Conservation (phyloP, 371 early-diverging fungal species). For the Haplosporangium sp. region DNA sequence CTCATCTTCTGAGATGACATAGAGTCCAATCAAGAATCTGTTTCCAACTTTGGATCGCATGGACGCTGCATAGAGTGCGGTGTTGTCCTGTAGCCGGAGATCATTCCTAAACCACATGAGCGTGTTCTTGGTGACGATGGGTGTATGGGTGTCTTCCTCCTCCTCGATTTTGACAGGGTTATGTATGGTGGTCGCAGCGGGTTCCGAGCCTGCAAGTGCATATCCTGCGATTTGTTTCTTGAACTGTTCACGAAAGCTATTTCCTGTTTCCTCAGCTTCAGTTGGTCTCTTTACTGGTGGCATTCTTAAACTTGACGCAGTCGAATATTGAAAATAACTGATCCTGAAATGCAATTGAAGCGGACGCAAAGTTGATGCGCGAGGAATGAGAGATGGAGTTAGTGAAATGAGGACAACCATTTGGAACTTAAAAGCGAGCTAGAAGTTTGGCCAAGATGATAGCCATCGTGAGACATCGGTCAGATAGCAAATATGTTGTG, state of each 20-base stretch:
- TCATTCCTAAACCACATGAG: constrained; percentile 67
- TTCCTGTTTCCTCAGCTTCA: neutral
- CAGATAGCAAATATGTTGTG: too few relatives aligned
- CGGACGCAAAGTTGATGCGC: too few relatives aligned
- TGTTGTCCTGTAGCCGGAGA: constrained; percentile 60
- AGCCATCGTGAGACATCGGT: too few relatives aligned
- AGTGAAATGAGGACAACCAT: too few relatives aligned
- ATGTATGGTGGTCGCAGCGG: neutral
- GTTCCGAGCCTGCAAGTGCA: neutral
- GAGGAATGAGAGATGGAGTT: too few relatives aligned
- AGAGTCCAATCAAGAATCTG: constrained; percentile 56
- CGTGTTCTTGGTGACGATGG: constrained; percentile 39
- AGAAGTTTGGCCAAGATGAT: too few relatives aligned
- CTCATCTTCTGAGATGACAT: constrained; percentile 64
- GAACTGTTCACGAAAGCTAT: constrained; percentile 1
- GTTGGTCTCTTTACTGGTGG: constrained; percentile 5
- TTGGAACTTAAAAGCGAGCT: too few relatives aligned
- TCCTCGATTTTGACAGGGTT: constrained; percentile 6
- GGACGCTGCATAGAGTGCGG: constrained; percentile 55
- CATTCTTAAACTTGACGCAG: neutral
- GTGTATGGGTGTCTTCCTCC: constrained; percentile 8
- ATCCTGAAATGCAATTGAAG: neutral
- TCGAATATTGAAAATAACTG: neutral
- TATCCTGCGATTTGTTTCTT: constrained; percentile 2
- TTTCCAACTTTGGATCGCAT: constrained; percentile 38